A percentile compares a stretch with the other conserved stretches of the same genome.
phyloP scores from a whole-genome alignment of 73 alveolate genomes.

The Breviolum minutum region DNA sequence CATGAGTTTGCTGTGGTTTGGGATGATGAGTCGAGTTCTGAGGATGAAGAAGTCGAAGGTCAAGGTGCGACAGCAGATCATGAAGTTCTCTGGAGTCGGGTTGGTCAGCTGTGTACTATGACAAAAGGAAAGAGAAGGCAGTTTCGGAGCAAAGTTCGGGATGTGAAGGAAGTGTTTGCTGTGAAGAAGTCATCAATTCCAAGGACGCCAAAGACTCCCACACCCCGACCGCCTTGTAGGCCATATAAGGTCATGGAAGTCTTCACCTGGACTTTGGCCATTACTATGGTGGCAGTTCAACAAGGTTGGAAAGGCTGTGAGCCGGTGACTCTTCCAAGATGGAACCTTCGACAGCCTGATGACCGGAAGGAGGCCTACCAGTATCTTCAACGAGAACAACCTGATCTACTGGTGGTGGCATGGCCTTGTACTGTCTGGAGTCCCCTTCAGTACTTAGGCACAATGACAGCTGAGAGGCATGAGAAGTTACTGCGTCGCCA shows the following conservation, averaged over 20 bases:
- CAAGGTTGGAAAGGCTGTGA: not conserved
- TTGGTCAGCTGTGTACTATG: not conserved
- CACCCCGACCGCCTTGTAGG: no score
- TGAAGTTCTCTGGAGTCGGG: no score
- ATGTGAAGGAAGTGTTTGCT: not conserved
- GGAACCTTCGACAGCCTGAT: not conserved
- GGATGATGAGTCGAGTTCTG: not conserved
- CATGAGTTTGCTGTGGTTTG: not conserved
- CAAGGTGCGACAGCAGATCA: not conserved
- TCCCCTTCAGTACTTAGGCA: not conserved
- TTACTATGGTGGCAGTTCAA: not conserved
- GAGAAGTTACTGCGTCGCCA: not conserved
- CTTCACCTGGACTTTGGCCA: not conserved
- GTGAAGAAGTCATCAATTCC: not conserved
- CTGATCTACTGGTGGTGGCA: not conserved
- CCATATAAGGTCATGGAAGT: not conserved
- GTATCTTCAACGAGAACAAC: not conserved
- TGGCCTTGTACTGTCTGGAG: no score
- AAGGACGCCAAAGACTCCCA: not conserved
- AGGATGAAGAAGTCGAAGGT: not conserved
- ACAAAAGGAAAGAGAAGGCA: not conserved
- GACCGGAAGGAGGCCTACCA: not conserved
- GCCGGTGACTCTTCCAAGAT: not conserved
- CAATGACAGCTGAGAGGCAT: not conserved
- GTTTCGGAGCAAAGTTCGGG: not conserved